These are phyloP conservation scores for Barnettozyma sucrosica DNA, from an alignment of 805 yeast genomes.

Conservation along the genomic window DNA sequence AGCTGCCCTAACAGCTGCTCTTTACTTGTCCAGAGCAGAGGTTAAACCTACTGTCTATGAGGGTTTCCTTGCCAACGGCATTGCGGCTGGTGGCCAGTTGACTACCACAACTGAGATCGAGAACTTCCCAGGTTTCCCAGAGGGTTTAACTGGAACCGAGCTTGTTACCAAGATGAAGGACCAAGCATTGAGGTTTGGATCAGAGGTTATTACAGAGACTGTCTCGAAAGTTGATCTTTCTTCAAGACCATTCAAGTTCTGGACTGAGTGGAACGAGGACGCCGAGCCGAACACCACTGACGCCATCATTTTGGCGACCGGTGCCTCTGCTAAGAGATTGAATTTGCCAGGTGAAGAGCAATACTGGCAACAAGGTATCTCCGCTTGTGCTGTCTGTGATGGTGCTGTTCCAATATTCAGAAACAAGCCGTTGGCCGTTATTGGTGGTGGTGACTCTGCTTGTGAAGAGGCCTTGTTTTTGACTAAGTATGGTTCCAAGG, in stretches of 20 bases:
- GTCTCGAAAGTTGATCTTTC: slow-evolving; percentile 87
- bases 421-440: slow-evolving; percentile 94
- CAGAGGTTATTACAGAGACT: slow-evolving; percentile 93
- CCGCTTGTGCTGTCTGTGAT: slow-evolving; percentile 99
- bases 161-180: slow-evolving; percentile 93
- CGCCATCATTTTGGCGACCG: slow-evolving; percentile 90
- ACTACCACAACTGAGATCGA: slow-evolving; percentile 98
- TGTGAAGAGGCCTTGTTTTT: slow-evolving; percentile 97
- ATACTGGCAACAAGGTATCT: slow-evolving; percentile 98
- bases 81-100: slow-evolving; percentile 98
- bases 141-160: slow-evolving; percentile 79
- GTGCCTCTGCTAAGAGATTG: slow-evolving; percentile 96
- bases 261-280: slow-evolving; percentile 96
- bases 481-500: slow-evolving; percentile 97
- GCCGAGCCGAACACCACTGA: slow-evolving; percentile 88
- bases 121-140: slow-evolving; percentile 98
- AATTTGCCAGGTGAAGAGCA: slow-evolving; percentile 92
- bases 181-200: slow-evolving; percentile 85
- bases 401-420: slow-evolving; percentile 99
- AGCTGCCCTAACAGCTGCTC: slow-evolving; percentile 99
- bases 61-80: slow-evolving; percentile 93
- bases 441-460: slow-evolving; percentile 99
- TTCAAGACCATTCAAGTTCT: slow-evolving; percentile 86
- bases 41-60: slow-evolving; percentile 89
- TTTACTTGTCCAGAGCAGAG: slow-evolving; percentile 95